These are phyloP conservation scores for Karstenula rhodostoma DNA, from an alignment of 2,329 filamentous ascomycete genomes.

Conservation along the genomic window DNA sequence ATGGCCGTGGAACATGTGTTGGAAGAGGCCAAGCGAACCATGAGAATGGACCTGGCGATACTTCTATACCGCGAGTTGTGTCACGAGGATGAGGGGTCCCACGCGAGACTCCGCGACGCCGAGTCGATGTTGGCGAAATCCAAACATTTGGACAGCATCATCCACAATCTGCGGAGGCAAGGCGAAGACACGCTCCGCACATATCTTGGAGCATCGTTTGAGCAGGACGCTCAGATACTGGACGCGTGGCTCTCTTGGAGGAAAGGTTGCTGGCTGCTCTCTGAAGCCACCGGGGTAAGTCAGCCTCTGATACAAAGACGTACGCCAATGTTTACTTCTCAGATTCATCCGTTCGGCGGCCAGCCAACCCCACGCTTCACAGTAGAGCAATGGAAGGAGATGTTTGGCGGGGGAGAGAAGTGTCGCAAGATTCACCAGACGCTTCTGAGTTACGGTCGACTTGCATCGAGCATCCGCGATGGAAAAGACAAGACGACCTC, in stretches of 20 bases:
- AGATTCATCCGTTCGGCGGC: slow-evolving; percentile 8
- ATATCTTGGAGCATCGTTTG: neutral
- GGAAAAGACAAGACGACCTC: neutral
- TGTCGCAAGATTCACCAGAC: neutral
- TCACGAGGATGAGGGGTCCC: neutral
- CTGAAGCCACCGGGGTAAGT: neutral
- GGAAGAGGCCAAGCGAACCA: neutral
- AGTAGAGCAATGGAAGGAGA: slow-evolving; percentile 10
- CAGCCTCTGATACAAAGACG: neutral
- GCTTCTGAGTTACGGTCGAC: neutral
- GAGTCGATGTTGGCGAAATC: slow-evolving; percentile 5
- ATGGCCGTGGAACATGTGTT: neutral
- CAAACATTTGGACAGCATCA: slow-evolving; percentile 7
- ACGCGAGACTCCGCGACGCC: neutral
- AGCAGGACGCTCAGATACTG: neutral
- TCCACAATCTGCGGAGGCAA: slow-evolving; percentile 7
- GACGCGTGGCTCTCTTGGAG: slow-evolving; percentile 12
- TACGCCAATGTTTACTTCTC: neutral
- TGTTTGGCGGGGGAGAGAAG: slow-evolving; percentile 1
- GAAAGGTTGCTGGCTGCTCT: neutral
- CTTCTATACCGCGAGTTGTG: slow-evolving; percentile 6
- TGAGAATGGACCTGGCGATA: neutral
- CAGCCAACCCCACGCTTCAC: neutral
- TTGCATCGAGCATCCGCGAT: neutral
- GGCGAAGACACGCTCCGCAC: slow-evolving; percentile 1